A percentile compares a stretch with the other conserved stretches of the same genome.
These are phyloP conservation scores for Phylloporus arenicola DNA, from an alignment of 768 basidiomycete genomes.

Conservation along the genomic window DNA sequence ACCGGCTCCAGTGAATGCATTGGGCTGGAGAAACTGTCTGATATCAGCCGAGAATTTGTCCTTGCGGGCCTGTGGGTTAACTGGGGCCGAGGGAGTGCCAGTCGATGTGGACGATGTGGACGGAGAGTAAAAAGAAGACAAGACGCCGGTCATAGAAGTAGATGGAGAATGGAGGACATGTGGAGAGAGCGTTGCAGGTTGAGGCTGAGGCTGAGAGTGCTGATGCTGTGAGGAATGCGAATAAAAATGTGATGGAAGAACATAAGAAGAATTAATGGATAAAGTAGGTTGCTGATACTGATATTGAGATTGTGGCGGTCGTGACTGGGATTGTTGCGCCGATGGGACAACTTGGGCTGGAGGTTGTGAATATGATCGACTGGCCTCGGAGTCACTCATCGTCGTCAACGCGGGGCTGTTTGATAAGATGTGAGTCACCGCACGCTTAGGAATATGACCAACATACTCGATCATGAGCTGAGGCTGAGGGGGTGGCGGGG, in stretches of 20 bases:
- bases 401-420: slow-evolving; percentile 56
- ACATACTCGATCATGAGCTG: slow-evolving; percentile 69
- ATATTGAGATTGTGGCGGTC: slow-evolving; percentile 34
- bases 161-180: slow-evolving; percentile 62
- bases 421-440: slow-evolving; percentile 12
- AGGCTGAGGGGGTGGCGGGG: slow-evolving; percentile 20
- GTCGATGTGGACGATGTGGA: slow-evolving; percentile 28
- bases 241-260: slow-evolving; percentile 36
- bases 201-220: slow-evolving; percentile 27
- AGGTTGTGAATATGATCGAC: slow-evolving; percentile 42
- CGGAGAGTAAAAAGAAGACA: slow-evolving; percentile 38
- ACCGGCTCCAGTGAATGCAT: slow-evolving; percentile 61
- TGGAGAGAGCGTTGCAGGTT: slow-evolving; percentile 64
- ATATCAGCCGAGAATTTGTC: slow-evolving; percentile 49
- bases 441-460: slow-evolving; percentile 1
- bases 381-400: slow-evolving; percentile 45
- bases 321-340: slow-evolving; percentile 31
- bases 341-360: slow-evolving; percentile 36
- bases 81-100: slow-evolving; percentile 25
- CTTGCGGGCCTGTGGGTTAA: slow-evolving; percentile 49
- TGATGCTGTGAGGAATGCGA: slow-evolving; percentile 29
- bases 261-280: slow-evolving; percentile 40
- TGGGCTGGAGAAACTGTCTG: slow-evolving; percentile 51
- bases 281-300: slow-evolving; percentile 38
- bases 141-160: slow-evolving; percentile 25